Percentiles rank a stretch among this genome's conserved stretches.
Conservation (phyloP, 75 land plant genomes). For the Pinus tabuliformis region DNA sequence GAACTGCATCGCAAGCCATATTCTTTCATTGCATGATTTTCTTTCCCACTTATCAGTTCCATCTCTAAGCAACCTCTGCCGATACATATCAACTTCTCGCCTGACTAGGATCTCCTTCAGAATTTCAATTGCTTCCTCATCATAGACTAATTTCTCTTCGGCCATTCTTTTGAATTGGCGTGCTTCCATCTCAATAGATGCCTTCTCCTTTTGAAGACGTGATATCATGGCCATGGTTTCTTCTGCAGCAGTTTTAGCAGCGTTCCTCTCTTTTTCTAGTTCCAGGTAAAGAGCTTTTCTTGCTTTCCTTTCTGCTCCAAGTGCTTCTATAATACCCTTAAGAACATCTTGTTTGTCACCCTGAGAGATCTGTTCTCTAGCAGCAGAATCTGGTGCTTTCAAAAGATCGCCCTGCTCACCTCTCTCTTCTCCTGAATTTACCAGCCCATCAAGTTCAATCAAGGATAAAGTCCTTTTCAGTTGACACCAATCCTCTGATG, state of each 20-base stretch:
- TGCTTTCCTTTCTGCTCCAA: conserved; percentile 46
- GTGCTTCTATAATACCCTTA: conserved; percentile 37
- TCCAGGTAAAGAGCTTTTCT: conserved; percentile 47
- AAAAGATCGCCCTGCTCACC: background rate
- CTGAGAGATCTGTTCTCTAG: background rate
- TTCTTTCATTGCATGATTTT: conserved; percentile 11
- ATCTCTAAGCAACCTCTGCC: conserved; percentile 21
- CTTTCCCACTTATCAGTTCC: conserved; percentile 10
- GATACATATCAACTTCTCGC: conserved; percentile 55
- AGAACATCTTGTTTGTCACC: conserved; percentile 22
- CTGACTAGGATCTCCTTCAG: conserved; percentile 68
- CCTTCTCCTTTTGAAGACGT: conserved; percentile 85
- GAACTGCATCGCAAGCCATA: too few species aligned
- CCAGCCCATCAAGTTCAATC: background rate
- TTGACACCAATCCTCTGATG: conserved; percentile 7
- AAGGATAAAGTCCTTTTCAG: background rate
- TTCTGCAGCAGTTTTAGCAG: conserved; percentile 84
- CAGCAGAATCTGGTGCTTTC: background rate
- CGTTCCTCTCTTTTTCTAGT: conserved; percentile 82
- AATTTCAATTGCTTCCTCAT: conserved; percentile 79
- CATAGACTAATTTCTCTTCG: conserved; percentile 75
- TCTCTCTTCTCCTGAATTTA: background rate
- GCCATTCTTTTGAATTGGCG: conserved; percentile 76
- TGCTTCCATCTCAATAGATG: conserved; percentile 82
- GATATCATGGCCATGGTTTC: conserved; percentile 96